Evolutionary conservation across 306 rosid species (phyloP), one percentile per base, ranked within the genome.

Genomic region (Castanea crenata): DNA sequence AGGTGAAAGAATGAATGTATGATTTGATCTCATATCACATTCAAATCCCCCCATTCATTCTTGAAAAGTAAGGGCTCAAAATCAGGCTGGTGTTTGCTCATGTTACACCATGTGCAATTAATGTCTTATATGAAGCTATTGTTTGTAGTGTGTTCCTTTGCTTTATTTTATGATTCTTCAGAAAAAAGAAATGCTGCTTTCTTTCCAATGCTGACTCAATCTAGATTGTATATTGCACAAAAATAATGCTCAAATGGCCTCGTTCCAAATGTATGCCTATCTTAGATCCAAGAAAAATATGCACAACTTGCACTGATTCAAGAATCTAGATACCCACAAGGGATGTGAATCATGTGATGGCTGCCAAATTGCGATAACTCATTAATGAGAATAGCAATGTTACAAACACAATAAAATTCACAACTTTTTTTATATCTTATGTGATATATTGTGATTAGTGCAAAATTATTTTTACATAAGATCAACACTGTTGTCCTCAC

Each of bases 161-260:
- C 20, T 69, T 55, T 55, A 38, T 69, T 2, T 21, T 59, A 69
- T 69, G 3, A 14, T 13, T 13, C 29, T 29, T 29, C 38, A 25
- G 27, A 32, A 38, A 2, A 20, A 7, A 14, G 1, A 10, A 19
- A 19, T 72, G 72, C 55, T 79, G 78, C 73, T 59, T 78, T 76
- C 82, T 46, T 78, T 78, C 44, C 27, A 71, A 78, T 78, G 82
- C 82, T 41, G 77, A 79, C 77, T 79, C 76, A 76, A 71, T 71
- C 55, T 58, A 71, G 77, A 76, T 71, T 71, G 63, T 77, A 64
- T 10, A 71, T 76, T 49, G 79, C 73, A 10, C 65, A 21, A n/a
- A 58, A 58, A 49, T 49, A 49, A 49, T 12, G 54, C 54, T 49
- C 54, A 49, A 49, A 12, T 16, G 54, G 54, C 54, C 12, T 49